Evolutionary conservation across 116 monocot genomes (phyloP), one percentile per base, ranked within the genome.

Genomic region (Dioscorea cayenensis): DNA sequence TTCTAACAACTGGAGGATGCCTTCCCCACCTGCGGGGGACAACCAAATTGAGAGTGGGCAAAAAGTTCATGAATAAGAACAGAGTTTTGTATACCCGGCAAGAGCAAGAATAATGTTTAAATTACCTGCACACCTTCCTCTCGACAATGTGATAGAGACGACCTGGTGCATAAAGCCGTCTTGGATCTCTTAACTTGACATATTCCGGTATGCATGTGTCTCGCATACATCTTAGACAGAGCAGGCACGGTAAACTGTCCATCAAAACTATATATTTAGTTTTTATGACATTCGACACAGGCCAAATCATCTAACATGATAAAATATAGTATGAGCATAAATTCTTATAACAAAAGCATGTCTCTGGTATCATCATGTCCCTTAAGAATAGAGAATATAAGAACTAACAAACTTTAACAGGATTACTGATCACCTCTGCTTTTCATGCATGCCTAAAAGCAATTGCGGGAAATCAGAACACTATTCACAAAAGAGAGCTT

Each of bases 141-240:
- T 97, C 97, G 13, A 93, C 88, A 69, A 97, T 93, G 60, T 97
- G 97, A 80, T 97, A 97, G 49, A 97, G 68, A 17, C 93, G 84
- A 25, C 97, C 97, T 25, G 97, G 97, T 61, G 88, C 93, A 75
- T 97, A 97, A 43, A 97, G 88, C 71, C 97, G 66, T 60, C 97
- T 86, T 69, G 93, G 97, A 76, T 97, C 97, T 67, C 76, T 88
- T 70, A 90, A 78, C 83, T 76, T 88, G 25, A 64, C 78, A 49
- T 90, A 32, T 75, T 93, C 90, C 4, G 93, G 89, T 81, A 89
- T 88, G 63, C 82, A 97, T 25, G 93, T 93, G 83, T 97, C 97
- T 73, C 72, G 86, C 88, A 93, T 74, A 70, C 97, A 97, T 78
- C 86, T 86, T 67, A 93, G 60, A 66, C 88, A 84, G 71, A 97